These are phyloP conservation scores for Solanum aculeatissimum DNA, from an alignment of 305 asterid genomes.

Conservation along the genomic window DNA sequence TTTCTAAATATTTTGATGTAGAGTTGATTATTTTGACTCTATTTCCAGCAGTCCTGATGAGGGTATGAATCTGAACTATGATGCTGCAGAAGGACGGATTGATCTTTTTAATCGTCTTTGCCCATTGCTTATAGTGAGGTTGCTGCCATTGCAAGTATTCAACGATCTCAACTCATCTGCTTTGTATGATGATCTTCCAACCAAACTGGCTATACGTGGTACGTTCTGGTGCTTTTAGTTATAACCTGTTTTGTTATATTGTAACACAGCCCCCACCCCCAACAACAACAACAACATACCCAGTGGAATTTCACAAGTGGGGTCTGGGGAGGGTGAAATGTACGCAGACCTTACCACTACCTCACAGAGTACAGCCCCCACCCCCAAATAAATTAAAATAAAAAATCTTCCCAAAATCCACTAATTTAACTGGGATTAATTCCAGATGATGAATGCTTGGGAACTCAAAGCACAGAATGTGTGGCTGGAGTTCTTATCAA, in stretches of 20 bases:
- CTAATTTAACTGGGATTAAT: slow-evolving; percentile 4
- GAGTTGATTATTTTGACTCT: not conserved
- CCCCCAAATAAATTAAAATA: not conserved
- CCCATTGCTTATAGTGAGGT: slow-evolving; percentile 76
- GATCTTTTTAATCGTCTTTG: slow-evolving; percentile 64
- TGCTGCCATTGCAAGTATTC: slow-evolving; percentile 81
- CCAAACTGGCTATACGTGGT: slow-evolving; percentile 32
- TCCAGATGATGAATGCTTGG: slow-evolving; percentile 27
- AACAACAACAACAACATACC: too few species aligned
- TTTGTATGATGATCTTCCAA: slow-evolving; percentile 48
- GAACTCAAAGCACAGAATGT: slow-evolving; percentile 37
- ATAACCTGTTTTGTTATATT: not conserved
- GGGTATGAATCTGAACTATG: slow-evolving; percentile 19
- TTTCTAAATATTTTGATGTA: not conserved
- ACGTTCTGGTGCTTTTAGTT: slow-evolving; percentile 10
- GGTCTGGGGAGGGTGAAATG: too few species aligned
- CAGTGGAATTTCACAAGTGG: too few species aligned
- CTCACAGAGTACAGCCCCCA: too few species aligned
- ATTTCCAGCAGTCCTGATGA: slow-evolving; percentile 22
- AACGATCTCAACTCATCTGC: slow-evolving; percentile 53
- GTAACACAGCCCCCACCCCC: not conserved
- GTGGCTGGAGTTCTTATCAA: slow-evolving; percentile 54
- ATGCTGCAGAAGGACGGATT: slow-evolving; percentile 23
- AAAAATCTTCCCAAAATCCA: not conserved
- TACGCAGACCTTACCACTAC: too few species aligned